phyloP scores from a whole-genome alignment of 257 asterid species.

The Sherardia arvensis region DNA sequence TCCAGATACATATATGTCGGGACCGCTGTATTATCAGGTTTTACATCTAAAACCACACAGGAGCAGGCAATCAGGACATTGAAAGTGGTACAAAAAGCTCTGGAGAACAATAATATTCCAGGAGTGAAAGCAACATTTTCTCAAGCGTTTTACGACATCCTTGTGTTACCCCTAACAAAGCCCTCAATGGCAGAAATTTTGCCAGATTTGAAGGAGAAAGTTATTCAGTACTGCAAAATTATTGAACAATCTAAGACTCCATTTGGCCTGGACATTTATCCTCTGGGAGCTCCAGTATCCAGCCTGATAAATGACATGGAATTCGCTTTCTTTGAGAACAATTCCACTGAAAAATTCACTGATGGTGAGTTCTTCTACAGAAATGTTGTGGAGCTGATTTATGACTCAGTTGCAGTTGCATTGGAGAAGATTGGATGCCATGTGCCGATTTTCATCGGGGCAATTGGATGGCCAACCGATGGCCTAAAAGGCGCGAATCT shows the following conservation, averaged over 20 bases:
- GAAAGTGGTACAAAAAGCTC: background rate
- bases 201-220: background rate
- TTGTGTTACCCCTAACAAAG: background rate
- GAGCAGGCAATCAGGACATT: background rate
- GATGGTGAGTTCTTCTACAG: constrained; percentile 36
- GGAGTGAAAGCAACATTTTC: constrained; percentile 1
- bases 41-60: background rate
- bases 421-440: constrained; percentile 29
- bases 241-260: background rate
- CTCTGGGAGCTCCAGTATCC: constrained; percentile 39
- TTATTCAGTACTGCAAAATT: background rate
- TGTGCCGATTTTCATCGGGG: constrained; percentile 41
- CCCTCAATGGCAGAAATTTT: background rate
- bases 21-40: background rate
- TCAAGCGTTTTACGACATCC: background rate
- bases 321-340: constrained; percentile 60
- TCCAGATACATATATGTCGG: constrained; percentile 9
- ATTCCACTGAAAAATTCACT: constrained; percentile 22
- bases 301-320: constrained; percentile 34
- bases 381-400: constrained; percentile 53
- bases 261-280: constrained; percentile 55
- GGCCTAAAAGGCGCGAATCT: constrained; percentile 30
- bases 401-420: constrained; percentile 47
- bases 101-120: background rate
- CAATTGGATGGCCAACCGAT: constrained; percentile 87